Base-by-base conservation (phyloP, 148 eudicot species). In the Rhododendron ferrugineum region DNA sequence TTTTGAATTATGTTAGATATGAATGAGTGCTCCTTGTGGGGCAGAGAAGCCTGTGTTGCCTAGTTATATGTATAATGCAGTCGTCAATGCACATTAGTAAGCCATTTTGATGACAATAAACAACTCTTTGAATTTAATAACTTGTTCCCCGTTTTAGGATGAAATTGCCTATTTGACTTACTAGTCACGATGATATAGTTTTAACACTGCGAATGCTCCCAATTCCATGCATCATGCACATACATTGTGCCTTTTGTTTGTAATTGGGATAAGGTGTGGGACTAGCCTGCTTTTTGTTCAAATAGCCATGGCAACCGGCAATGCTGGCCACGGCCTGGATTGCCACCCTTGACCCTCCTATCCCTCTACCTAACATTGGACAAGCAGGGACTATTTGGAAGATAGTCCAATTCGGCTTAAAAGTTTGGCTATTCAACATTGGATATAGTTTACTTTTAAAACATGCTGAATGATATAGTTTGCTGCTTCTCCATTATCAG, bases 401-500 rank as follows among this genome's bases (percentile, higher is more conserved):
- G 22, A 60, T 60, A 20, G 26, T 7, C 10, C 26, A 60, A 60
- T 20, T 23, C n/a, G 28, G 28, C 66, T 60, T 60, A 60, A 20
- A 7, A 62, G 68, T 62, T 22, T n/a, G 11, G 8, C 28, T 62
- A 23, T 62, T 0, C 23, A 50, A 56, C 2, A 11, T 28, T 50
- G 36, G 28, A 34, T 13, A 49, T 7, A 32, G 64, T 81, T 11
- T 22, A 56, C 46, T 40, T 82, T 26, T 40, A 23, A 30, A 66
- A 62, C 73, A 58, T 37, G 16, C 32, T 82, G 84, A 82, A 44
- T 16, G 52, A 44, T 54, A 28, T 91, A 87, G 54, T 86, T 87
- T 50, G 80, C 89, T 66, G 91, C 87, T 78, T 68, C 60, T 73
- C 7, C 40, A 72, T 86, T 82, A 9, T 30, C 85, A 89, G 91